Evolutionary conservation across 73 alveolate genomes (phyloP).

Genomic region (Uronychia setigera): DNA sequence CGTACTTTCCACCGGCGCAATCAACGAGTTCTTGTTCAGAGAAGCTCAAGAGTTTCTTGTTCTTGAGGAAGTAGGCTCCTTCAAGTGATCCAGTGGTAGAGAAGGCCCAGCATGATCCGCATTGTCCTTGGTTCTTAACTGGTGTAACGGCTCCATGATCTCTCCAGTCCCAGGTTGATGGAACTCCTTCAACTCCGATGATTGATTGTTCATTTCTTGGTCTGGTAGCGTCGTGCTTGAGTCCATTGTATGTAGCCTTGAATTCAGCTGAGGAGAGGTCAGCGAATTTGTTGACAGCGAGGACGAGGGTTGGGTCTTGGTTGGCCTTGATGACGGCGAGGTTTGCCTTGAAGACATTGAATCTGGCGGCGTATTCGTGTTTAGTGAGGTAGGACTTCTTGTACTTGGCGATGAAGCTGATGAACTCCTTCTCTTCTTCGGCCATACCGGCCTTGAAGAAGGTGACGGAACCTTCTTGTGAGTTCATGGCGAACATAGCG

Average conservation of each 20-base stretch:
- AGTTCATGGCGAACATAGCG: background rate
- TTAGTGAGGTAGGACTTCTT: conserved; percentile 27
- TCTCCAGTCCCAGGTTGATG: conserved; percentile 63
- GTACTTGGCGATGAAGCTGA: conserved; percentile 36
- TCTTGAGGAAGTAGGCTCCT: conserved; percentile 37
- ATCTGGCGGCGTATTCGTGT: conserved; percentile 39
- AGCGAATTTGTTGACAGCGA: conserved; percentile 63
- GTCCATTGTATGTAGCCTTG: conserved; percentile 14
- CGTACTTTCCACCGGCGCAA: conserved; percentile 60
- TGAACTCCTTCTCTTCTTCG: conserved; percentile 11
- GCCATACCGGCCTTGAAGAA: background rate
- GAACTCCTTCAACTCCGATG: conserved; percentile 30
- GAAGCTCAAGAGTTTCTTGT: conserved; percentile 7
- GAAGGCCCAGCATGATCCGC: conserved; percentile 92
- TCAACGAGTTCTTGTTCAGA: conserved; percentile 85
- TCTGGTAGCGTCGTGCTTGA: background rate
- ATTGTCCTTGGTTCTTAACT: conserved; percentile 79
- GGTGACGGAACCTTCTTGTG: conserved; percentile 8
- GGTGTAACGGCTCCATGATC: conserved; percentile 63
- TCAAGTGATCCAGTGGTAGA: conserved; percentile 82
- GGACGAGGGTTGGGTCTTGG: conserved; percentile 17
- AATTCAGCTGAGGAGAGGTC: conserved; percentile 28
- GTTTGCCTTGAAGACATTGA: conserved; percentile 33
- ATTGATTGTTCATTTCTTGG: conserved; percentile 20
- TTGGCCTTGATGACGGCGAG: conserved; percentile 41